Percentiles rank a stretch among this genome's conserved stretches.
Conservation (phyloP, 352 stramenopile genomes). For the Achlya hypogyna region DNA sequence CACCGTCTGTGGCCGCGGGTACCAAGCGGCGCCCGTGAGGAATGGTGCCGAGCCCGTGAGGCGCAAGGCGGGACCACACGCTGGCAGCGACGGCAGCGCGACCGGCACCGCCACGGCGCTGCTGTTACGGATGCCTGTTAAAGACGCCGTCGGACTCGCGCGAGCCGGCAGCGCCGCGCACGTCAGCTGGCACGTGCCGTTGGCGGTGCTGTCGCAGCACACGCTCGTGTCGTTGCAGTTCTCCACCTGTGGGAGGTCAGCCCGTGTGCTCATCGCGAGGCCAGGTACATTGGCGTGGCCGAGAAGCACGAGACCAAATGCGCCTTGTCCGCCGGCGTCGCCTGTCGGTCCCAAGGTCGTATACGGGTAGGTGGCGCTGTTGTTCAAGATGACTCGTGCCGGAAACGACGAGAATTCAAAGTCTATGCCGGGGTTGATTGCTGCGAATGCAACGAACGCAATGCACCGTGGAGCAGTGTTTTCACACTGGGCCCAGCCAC, state of each 20-base stretch:
- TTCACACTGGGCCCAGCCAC: slow-evolving; percentile 30
- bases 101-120: slow-evolving; percentile 26
- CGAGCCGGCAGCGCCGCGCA: not conserved
- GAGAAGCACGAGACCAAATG: slow-evolving; percentile 85
- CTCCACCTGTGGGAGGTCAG: slow-evolving; percentile 39
- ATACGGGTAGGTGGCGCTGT: slow-evolving; percentile 33
- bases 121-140: slow-evolving; percentile 24
- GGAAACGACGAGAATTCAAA: slow-evolving; percentile 70
- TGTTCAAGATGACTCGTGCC: slow-evolving; percentile 61
- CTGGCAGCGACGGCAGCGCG: slow-evolving; percentile 29
- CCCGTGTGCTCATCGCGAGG: not conserved
- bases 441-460: not conserved
- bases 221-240: slow-evolving; percentile 84
- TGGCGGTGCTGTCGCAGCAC: slow-evolving; percentile 74
- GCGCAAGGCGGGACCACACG: slow-evolving; percentile 63
- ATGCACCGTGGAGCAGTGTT: slow-evolving; percentile 43
- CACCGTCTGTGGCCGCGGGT: slow-evolving; percentile 81
- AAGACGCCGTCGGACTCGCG: slow-evolving; percentile 18
- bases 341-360: slow-evolving; percentile 74
- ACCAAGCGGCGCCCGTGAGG: slow-evolving; percentile 85
- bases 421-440: slow-evolving; percentile 31
- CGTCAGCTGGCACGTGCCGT: slow-evolving; percentile 13
- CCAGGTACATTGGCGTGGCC: slow-evolving; percentile 60
- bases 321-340: slow-evolving; percentile 80
- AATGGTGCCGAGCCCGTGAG: slow-evolving; percentile 67